These are phyloP conservation scores for Royoungia palumana DNA, from an alignment of 768 basidiomycete genomes.

Conservation along the genomic window DNA sequence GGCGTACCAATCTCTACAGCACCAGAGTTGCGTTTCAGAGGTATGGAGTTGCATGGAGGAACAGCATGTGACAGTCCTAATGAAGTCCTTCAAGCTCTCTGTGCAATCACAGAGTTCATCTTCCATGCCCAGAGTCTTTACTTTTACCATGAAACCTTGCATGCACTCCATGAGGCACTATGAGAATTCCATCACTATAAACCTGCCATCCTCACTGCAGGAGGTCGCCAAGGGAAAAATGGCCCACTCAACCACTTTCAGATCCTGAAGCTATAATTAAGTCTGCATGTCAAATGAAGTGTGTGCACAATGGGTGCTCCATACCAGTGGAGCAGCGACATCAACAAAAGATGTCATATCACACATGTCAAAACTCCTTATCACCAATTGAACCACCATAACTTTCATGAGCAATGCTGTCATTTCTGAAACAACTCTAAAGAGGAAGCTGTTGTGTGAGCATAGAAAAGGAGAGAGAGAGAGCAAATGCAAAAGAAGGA, in stretches of 20 bases:
- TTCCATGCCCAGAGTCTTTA: slow-evolving; percentile 32
- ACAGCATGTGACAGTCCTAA: too few relatives aligned
- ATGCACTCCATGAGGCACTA: neutral
- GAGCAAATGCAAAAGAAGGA: too few relatives aligned
- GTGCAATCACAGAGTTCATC: slow-evolving; percentile 37
- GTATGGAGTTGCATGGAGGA: too few relatives aligned
- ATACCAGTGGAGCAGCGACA: slow-evolving; percentile 12
- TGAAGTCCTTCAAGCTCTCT: slow-evolving; percentile 32
- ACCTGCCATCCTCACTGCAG: neutral
- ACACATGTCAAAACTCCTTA: slow-evolving; percentile 5
- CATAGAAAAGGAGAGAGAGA: too few relatives aligned
- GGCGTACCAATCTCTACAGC: too few relatives aligned
- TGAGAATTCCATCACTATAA: slow-evolving; percentile 11
- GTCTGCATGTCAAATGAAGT: slow-evolving; percentile 13
- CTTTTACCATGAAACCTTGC: slow-evolving; percentile 1
- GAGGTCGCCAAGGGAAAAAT: slow-evolving; percentile 6
- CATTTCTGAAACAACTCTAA: too few relatives aligned
- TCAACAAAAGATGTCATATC: slow-evolving; percentile 10
- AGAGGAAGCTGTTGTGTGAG: too few relatives aligned
- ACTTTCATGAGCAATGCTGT: slow-evolving; percentile 9
- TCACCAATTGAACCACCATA: neutral
- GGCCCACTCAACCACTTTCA: slow-evolving; percentile 2
- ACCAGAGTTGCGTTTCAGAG: too few relatives aligned
- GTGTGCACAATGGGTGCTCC: slow-evolving; percentile 29
- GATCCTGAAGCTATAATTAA: slow-evolving; percentile 23